Percentiles rank a stretch among this genome's conserved stretches.
Evolutionary conservation across 306 rosid species (phyloP).

Genomic region (Gillenia trifoliata): DNA sequence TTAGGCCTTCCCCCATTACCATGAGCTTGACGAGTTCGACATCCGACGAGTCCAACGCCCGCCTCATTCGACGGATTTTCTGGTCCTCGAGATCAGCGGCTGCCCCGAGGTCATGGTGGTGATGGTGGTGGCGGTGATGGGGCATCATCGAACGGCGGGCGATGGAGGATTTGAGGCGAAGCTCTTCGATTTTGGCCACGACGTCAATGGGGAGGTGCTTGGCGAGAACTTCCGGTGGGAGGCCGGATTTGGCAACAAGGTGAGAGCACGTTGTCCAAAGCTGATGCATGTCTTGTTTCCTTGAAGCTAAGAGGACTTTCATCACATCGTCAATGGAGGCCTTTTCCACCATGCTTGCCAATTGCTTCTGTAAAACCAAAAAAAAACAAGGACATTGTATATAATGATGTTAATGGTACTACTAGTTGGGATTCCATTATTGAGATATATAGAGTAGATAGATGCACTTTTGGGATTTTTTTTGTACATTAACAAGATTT

Average conservation of each 20-base stretch:
- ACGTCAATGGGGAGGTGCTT: constrained; percentile 87
- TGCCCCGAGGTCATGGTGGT: constrained; percentile 44
- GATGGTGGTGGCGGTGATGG: constrained; percentile 47
- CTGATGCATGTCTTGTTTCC: constrained; percentile 97
- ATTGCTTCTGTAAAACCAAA: constrained; percentile 62
- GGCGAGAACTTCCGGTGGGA: constrained; percentile 81
- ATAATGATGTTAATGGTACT: not conserved
- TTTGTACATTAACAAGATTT: not conserved
- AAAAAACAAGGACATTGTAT: not conserved
- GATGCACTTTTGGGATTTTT: not conserved
- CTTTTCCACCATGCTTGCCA: constrained; percentile 95
- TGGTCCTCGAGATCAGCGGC: constrained; percentile 91
- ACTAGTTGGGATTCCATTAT: not conserved
- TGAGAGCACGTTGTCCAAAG: constrained; percentile 96
- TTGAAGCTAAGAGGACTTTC: constrained; percentile 87
- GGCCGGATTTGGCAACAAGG: constrained; percentile 87
- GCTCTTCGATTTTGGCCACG: constrained; percentile 87
- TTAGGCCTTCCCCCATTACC: constrained; percentile 98
- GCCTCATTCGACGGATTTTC: constrained; percentile 79
- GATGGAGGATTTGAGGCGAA: constrained; percentile 76
- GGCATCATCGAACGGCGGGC: constrained; percentile 61
- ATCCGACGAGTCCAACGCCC: constrained; percentile 89
- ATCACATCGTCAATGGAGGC: constrained; percentile 96
- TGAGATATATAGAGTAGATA: not conserved
- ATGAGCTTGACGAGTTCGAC: constrained; percentile 91